These are phyloP conservation scores for Pichia inconspicua DNA, from an alignment of 1,139 yeast genomes.

Conservation along the genomic window DNA sequence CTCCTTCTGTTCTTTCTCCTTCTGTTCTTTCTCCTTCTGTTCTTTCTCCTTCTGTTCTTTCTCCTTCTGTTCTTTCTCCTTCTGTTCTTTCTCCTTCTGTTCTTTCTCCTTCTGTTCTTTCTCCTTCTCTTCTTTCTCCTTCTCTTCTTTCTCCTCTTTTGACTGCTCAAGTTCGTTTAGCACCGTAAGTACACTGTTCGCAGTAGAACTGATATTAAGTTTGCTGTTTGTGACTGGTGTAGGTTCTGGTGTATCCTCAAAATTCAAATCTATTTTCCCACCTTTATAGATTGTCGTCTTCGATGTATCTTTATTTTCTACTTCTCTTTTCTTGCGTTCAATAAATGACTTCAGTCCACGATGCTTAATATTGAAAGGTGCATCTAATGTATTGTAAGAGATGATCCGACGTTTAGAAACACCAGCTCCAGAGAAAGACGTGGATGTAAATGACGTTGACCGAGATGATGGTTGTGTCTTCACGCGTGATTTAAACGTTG, in stretches of 20 bases:
- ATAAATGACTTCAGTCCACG: conserved; percentile 3
- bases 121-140: not conserved
- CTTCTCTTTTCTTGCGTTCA: conserved; percentile 18
- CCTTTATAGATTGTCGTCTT: conserved; percentile 13
- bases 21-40: no score
- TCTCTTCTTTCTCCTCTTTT: not conserved
- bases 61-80: no score
- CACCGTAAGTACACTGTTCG: conserved; percentile 55
- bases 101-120: not conserved
- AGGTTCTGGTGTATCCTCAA: conserved; percentile 3
- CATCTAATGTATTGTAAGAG: conserved; percentile 56
- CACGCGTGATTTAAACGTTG: conserved; percentile 17
- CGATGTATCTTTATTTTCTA: conserved; percentile 11
- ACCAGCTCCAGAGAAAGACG: conserved; percentile 1
- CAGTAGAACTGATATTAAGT: conserved; percentile 51
- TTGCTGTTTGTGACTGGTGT: not conserved
- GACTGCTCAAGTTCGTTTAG: conserved; percentile 33
- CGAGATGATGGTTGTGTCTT: not conserved
- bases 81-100: no score
- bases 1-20: no score
- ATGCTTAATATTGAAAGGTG: conserved; percentile 51
- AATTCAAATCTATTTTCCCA: conserved; percentile 18
- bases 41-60: no score
- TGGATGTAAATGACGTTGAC: conserved; percentile 3
- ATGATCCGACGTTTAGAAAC: conserved; percentile 40